A percentile compares a stretch with the other conserved stretches of the same genome.
Conservation (phyloP, 2,329 filamentous ascomycete genomes). For the Phaeophleospora eucalypticola region DNA sequence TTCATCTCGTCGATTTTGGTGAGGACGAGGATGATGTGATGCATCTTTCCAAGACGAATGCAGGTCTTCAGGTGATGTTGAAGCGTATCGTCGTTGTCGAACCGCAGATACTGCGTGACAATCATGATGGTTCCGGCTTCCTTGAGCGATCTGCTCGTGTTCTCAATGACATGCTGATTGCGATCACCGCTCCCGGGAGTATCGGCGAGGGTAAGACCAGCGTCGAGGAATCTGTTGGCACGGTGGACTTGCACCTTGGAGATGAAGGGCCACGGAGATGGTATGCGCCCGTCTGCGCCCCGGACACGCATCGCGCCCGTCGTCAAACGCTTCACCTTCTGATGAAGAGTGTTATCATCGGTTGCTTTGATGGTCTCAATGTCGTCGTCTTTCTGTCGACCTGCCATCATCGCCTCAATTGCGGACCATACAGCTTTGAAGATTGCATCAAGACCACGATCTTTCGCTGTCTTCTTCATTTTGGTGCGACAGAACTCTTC, state of each 20-base stretch:
- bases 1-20: conserved; percentile 17
- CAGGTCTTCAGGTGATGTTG: conserved; percentile 1
- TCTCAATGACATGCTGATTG: conserved; percentile 14
- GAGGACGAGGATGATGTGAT: conserved; percentile 6
- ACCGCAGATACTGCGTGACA: conserved; percentile 3
- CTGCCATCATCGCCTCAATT: neutral
- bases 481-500: conserved; percentile 1
- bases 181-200: conserved; percentile 17
- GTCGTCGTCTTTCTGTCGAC: neutral
- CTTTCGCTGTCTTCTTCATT: neutral
- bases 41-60: conserved; percentile 6
- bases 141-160: conserved; percentile 14
- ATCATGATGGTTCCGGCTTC: conserved; percentile 11
- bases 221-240: conserved; percentile 10
- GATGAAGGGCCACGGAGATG: conserved; percentile 19
- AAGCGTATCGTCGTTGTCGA: conserved; percentile 5
- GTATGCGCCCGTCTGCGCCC: neutral
- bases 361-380: neutral
- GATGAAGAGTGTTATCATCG: conserved; percentile 3
- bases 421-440: neutral
- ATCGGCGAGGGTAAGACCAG: conserved; percentile 18
- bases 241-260: conserved; percentile 10
- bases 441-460: neutral
- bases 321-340: conserved; percentile 3
- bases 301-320: neutral